These are phyloP conservation scores for Anthoceros angustus DNA, from an alignment of 225 moss, liverwort and hornwort species.

Conservation along the genomic window DNA sequence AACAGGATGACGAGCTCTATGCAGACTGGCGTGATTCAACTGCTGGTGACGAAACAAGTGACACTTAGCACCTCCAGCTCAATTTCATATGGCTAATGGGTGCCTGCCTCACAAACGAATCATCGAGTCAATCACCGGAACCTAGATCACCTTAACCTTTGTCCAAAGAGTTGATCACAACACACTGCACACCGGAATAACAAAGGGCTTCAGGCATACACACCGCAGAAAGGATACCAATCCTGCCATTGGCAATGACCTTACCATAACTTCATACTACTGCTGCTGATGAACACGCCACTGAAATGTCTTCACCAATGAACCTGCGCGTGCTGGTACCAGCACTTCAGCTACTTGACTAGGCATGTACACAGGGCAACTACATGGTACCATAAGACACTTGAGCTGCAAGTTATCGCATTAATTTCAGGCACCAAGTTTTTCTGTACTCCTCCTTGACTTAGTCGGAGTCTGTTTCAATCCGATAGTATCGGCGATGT, in stretches of 20 bases:
- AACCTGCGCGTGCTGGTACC: neutral
- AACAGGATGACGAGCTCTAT: no score
- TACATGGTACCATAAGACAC: neutral
- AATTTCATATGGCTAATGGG: no score
- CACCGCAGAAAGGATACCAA: no score
- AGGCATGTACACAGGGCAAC: neutral
- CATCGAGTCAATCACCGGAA: no score
- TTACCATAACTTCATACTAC: neutral
- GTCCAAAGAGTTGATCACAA: no score
- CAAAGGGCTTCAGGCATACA: no score
- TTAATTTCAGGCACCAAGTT: neutral
- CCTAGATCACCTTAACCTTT: no score
- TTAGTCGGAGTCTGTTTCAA: neutral
- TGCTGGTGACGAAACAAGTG: no score
- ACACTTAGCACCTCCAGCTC: no score
- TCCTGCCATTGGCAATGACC: neutral
- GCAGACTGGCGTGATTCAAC: no score
- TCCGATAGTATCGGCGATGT: slow-evolving; percentile 4
- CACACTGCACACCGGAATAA: no score
- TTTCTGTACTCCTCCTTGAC: neutral
- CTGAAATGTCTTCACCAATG: neutral
- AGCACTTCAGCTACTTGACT: neutral
- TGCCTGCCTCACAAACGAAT: no score
- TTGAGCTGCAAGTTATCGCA: neutral
- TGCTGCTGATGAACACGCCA: neutral